Evolutionary conservation across 139 green algal genomes (phyloP), one percentile per base, ranked within the genome.

Genomic region (Chlamydomonas sp.): DNA sequence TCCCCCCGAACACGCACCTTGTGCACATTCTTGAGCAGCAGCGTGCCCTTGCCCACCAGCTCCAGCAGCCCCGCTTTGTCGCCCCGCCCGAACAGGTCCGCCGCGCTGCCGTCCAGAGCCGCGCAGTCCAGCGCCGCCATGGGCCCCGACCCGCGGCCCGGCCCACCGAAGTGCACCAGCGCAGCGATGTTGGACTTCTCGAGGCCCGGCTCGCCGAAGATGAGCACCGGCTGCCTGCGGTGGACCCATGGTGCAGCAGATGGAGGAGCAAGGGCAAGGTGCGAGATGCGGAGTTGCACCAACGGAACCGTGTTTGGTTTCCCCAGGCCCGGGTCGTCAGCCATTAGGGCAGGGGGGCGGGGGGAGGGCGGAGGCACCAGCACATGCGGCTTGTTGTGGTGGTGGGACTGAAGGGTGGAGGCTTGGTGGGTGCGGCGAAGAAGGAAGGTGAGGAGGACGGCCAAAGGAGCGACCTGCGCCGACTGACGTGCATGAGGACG

Each of bases 191-290:
- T 93, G 68, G 92, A 87, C 89, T 97, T 97, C 66, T 95, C 72
- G 71, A 97, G 83, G 0, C 95, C 95, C 6, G 92, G 93, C 92
- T 97, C 95, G 1, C 95, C 95, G 88, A 96, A 96, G 1, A 97
- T 79, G 6, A 96, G 72, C 16, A 95, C 89, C 5, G 93, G 92
- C 12, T 61, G 63, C 78, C 86, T 90, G 78, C 67, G 62, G n/a
- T 64, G 12, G 67, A 17, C 17, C 8, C 4, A 1, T 4, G 1
- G 5, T 68, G n/a, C 31, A 31, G 7, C 12, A 31, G 31, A 31
- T 78, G 73, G 73, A 57, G 5, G 49, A 18, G 75, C 3, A 16
- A 61, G 72, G 20, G 72, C 20, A 10, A 10, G 72, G 67, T 73
- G 67, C 31, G 31, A 49, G 31, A 49, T 49, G 31, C 31, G 31